A percentile compares a stretch with the other conserved stretches of the same genome.
Evolutionary conservation across 2,329 filamentous ascomycete species (phyloP).

Genomic region (Aspergillus floridensis): DNA sequence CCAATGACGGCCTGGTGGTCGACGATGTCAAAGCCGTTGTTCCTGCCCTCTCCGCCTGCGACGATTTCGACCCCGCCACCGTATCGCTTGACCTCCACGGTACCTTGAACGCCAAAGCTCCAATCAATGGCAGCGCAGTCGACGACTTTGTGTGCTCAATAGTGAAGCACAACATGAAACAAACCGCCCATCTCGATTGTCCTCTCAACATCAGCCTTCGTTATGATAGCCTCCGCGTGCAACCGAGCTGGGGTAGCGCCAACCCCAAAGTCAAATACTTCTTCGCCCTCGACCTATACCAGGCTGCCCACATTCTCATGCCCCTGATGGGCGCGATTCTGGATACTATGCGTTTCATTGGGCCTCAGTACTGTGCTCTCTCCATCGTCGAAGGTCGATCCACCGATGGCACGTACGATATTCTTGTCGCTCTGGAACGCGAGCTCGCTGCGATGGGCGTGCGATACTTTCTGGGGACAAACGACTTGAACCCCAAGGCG

Average conservation of each 20-base stretch:
- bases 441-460: conserved; percentile 2
- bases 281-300: conserved; percentile 1
- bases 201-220: background rate
- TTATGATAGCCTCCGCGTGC: background rate
- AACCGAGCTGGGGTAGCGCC: background rate
- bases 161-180: background rate
- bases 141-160: conserved; percentile 2
- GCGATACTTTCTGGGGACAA: background rate
- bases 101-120: background rate
- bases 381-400: conserved; percentile 2
- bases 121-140: conserved; percentile 2
- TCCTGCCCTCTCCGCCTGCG: background rate
- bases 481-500: background rate
- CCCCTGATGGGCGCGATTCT: conserved; percentile 1
- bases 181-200: background rate
- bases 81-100: background rate
- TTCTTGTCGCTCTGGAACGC: background rate
- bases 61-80: background rate
- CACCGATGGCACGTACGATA: conserved; percentile 1
- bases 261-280: conserved; percentile 1
- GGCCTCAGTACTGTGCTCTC: background rate
- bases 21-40: background rate
- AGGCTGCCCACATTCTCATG: background rate
- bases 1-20: background rate
- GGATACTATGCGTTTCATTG: conserved; percentile 1